Conservation (phyloP, 148 eudicot genomes). For the Gaultheria prostrata region DNA sequence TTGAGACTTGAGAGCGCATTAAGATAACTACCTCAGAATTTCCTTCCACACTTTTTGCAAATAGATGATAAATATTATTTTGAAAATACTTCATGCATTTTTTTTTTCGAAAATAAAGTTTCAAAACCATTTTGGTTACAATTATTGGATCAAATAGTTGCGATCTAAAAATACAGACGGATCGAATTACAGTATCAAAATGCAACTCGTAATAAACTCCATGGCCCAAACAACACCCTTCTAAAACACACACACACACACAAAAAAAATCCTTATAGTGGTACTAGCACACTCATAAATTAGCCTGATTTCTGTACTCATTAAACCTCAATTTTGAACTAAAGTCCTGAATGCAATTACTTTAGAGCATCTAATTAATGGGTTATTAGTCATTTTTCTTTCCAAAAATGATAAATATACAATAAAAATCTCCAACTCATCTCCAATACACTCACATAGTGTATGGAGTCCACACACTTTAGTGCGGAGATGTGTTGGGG, state of each 20-base stretch:
- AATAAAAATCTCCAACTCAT: too few species aligned
- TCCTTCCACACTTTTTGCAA: not conserved
- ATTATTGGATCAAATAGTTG: not conserved
- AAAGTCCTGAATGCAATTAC: not conserved
- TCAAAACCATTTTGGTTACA: not conserved
- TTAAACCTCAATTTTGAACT: not conserved
- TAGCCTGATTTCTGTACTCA: not conserved
- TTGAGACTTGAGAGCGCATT: not conserved
- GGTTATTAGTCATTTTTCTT: not conserved
- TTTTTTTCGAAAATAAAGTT: not conserved
- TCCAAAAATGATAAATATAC: too few species aligned
- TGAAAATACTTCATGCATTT: not conserved
- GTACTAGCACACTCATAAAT: not conserved
- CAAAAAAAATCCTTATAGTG: not conserved
- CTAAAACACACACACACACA: too few species aligned
- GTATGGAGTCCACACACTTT: too few species aligned
- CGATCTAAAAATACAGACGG: not conserved
- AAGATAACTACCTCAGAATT: not conserved
- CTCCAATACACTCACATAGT: too few species aligned
- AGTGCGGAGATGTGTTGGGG: too few species aligned
- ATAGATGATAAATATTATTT: not conserved
- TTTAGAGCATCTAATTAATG: not conserved
- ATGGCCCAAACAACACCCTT: not conserved
- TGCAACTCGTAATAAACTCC: not conserved
- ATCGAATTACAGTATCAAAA: not conserved